Evolutionary conservation across 257 asterid species (phyloP), one percentile per base, ranked within the genome.

Genomic region (Voacanga thouarsii): DNA sequence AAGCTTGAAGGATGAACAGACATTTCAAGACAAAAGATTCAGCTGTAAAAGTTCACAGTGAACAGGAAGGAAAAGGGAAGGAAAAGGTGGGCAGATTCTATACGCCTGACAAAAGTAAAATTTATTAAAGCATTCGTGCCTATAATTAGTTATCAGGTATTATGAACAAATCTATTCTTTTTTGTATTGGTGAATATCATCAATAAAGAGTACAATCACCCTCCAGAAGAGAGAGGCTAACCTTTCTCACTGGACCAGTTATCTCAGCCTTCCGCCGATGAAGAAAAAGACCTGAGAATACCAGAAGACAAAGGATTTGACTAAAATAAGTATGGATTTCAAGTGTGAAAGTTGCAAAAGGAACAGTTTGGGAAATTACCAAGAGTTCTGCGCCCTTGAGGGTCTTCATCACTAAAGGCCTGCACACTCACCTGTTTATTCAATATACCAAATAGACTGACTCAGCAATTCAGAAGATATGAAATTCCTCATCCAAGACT

Each of bases 371-470:
- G 44, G 73, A 72, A 81, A 37, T 71, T 89, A 95, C 99, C 99
- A 79, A 95, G 98, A 3, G 99, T 95, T 28, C 98, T 94, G 51
- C 98, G 93, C 74, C 99, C 99, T 89, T 93, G 98, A 72, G 94
- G 98, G 74, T 95, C 97, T 89, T 95, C 99, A 82, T 95, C 95
- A 68, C 92, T 90, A 81, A 95, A 95, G 77, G 99, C 98, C 93
- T 95, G 99, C 78, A 95, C 89, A 72, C 96, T 95, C 79, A 95
- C 91, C 99, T 95, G 79, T 71, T 76, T 78, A 86, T 77, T 83
- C 80, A 82, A 80, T 41, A 83, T 71, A 71, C 67, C 83, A 80
- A 80, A 77, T 77, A 47, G 39, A 14, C 37, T 33, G 50, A 50
- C 61, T 68, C 55, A 66, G 33, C 69, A 44, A 23, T 6, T 65